Conservation (phyloP, 1,284 basidiomycete genomes). For the Pseudozyma flocculosa region DNA sequence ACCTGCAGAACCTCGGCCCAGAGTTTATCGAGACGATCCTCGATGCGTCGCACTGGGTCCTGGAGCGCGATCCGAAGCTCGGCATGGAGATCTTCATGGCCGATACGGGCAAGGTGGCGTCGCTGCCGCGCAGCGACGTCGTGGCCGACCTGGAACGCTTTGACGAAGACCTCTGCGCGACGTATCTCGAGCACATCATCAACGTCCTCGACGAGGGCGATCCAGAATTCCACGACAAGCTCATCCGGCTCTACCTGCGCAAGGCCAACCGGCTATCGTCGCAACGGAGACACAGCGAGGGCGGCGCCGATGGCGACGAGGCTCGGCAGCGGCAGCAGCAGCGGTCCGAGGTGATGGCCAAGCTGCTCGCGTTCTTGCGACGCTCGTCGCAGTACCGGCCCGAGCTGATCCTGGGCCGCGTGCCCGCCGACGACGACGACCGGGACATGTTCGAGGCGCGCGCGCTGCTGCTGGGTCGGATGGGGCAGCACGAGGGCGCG, state of each 20-base stretch:
- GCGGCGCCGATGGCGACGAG: constrained; percentile 53
- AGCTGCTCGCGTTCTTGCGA: constrained; percentile 76
- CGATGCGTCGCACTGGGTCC: constrained; percentile 74
- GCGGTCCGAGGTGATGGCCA: constrained; percentile 65
- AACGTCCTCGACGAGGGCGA: constrained; percentile 70
- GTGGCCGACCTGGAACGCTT: constrained; percentile 68
- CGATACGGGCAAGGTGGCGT: constrained; percentile 71
- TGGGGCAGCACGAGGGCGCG: constrained; percentile 88
- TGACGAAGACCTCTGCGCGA: constrained; percentile 66
- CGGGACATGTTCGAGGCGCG: constrained; percentile 71
- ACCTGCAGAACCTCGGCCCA: constrained; percentile 78
- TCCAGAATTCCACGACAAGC: constrained; percentile 76
- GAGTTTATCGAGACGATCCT: constrained; percentile 50
- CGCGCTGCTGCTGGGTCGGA: constrained; percentile 81
- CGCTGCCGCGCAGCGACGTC: constrained; percentile 60
- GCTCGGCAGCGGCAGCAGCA: constrained; percentile 12
- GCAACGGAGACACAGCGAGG: no score
- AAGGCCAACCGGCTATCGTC: constrained; percentile 64
- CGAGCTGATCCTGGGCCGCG: constrained; percentile 73
- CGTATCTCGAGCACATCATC: constrained; percentile 86
- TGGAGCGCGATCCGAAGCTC: constrained; percentile 70
- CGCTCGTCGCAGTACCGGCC: constrained; percentile 72
- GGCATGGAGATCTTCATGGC: constrained; percentile 92
- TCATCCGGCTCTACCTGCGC: constrained; percentile 78
- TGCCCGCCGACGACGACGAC: constrained; percentile 73